phyloP scores from a whole-genome alignment of 2,329 filamentous ascomycete genomes.

The Cladosporium velox region DNA sequence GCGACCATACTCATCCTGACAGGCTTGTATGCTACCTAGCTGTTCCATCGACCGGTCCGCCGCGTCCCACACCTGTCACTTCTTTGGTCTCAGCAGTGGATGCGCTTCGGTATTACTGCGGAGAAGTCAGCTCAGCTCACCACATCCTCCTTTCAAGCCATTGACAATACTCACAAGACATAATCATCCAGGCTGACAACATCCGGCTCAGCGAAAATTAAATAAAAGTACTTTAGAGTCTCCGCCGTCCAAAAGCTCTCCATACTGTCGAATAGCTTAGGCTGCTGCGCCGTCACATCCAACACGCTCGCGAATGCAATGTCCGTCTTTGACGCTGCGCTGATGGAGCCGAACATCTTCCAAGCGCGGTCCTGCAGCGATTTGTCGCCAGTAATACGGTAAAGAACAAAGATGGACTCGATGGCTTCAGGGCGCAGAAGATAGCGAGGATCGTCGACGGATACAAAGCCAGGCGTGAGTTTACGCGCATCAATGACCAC shows the following conservation, averaged over 20 bases:
- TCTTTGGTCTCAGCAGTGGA: conserved; percentile 30
- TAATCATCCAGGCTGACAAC: conserved; percentile 60
- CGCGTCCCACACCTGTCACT: neutral
- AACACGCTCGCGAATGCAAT: conserved; percentile 66
- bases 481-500: conserved; percentile 43
- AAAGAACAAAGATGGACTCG: conserved; percentile 78
- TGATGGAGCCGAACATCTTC: conserved; percentile 70
- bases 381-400: conserved; percentile 68
- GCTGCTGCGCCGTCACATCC: conserved; percentile 61
- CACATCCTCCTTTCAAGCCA: neutral
- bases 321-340: conserved; percentile 61
- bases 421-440: conserved; percentile 76
- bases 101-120: conserved; percentile 48
- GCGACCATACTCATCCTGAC: neutral
- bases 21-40: neutral
- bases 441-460: conserved; percentile 60
- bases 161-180: conserved; percentile 37
- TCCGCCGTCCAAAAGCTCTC: conserved; percentile 75
- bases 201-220: conserved; percentile 62
- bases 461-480: conserved; percentile 58
- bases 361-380: conserved; percentile 69
- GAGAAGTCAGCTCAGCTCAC: conserved; percentile 8
- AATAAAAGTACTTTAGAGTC: conserved; percentile 68
- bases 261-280: conserved; percentile 59
- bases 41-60: neutral